These are phyloP conservation scores for Naegleria lovaniensis DNA, from an alignment of 208 protist genomes.

Conservation along the genomic window DNA sequence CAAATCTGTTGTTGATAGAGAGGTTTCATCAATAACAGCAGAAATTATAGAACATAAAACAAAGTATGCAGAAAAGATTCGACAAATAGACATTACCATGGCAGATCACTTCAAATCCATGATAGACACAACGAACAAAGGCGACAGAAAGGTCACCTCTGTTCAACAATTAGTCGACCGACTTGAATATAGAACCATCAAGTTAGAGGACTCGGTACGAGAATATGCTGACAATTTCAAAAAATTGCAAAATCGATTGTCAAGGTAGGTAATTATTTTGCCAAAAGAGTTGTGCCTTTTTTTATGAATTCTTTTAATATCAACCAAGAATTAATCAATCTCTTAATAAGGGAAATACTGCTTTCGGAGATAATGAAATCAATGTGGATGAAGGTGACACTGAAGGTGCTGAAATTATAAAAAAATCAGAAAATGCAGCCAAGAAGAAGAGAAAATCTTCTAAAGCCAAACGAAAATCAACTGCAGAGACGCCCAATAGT, in stretches of 20 bases:
- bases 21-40: neutral
- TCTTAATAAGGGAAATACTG: neutral
- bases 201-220: neutral
- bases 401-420: neutral
- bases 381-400: neutral
- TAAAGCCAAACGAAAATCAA: neutral
- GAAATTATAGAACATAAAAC: neutral
- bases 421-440: neutral
- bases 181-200: neutral
- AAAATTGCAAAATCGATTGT: neutral
- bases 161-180: neutral
- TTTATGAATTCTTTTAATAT: no score
- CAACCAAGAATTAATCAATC: constrained; percentile 17
- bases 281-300: no score
- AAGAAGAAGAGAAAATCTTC: neutral
- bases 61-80: neutral
- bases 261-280: no score
- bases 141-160: neutral
- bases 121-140: neutral
- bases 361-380: neutral
- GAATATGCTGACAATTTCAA: neutral
- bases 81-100: neutral
- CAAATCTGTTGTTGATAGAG: neutral
- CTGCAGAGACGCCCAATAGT: neutral
- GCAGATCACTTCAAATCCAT: neutral